A percentile compares a stretch with the other conserved stretches of the same genome.
phyloP scores from a whole-genome alignment of 257 asterid genomes.

The Petunia secreta region DNA sequence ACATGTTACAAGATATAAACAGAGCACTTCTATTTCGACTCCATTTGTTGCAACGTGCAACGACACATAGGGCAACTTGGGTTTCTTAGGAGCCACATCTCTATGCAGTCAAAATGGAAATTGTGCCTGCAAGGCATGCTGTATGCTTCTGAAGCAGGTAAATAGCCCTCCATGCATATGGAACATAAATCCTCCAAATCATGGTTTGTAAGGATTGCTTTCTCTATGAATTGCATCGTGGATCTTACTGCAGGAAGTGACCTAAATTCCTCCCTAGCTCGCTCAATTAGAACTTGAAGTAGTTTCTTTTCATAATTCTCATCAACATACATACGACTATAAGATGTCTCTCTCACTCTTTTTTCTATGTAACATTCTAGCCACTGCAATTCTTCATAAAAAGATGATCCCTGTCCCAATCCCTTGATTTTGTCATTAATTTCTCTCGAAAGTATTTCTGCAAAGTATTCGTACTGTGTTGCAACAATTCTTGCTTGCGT shows the following conservation, averaged over 20 bases:
- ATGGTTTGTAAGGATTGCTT: background rate
- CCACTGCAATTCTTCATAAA: background rate
- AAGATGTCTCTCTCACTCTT: background rate
- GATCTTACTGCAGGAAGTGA: background rate
- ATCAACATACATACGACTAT: background rate
- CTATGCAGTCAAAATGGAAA: background rate
- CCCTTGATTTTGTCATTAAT: background rate
- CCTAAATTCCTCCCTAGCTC: background rate
- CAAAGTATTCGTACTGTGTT: background rate
- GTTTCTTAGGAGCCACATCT: background rate
- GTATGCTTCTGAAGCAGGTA: slow-evolving; percentile 6
- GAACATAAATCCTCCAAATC: background rate
- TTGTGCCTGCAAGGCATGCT: background rate
- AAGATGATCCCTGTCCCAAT: background rate
- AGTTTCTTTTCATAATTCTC: background rate
- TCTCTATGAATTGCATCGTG: background rate
- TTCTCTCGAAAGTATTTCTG: background rate
- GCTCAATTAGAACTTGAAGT: background rate
- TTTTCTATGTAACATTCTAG: background rate
- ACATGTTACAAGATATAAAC: background rate
- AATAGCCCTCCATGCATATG: slow-evolving; percentile 5
- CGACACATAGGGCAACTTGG: slow-evolving; percentile 13
- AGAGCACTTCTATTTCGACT: background rate
- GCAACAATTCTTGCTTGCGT: background rate
- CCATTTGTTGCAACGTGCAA: background rate